Conservation (phyloP, 768 basidiomycete genomes). For the Mycena rebaudengoi region DNA sequence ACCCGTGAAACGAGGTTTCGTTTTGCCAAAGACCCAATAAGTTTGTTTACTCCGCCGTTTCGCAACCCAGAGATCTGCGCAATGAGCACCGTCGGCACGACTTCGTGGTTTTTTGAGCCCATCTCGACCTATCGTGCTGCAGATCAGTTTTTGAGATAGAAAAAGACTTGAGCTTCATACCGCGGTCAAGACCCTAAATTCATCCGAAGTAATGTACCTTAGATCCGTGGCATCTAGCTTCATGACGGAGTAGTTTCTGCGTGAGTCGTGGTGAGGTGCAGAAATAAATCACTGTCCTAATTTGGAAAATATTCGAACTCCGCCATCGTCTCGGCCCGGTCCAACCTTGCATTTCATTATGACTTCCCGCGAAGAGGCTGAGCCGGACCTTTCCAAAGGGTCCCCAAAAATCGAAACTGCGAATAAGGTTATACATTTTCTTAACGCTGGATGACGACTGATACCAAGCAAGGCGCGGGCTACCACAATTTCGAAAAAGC, state of each 20-base stretch:
- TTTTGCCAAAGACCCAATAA: slow-evolving; percentile 90
- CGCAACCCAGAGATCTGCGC: slow-evolving; percentile 93
- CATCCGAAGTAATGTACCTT: slow-evolving; percentile 89
- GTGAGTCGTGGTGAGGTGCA: neutral
- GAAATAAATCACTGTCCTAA: neutral
- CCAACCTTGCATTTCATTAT: no score
- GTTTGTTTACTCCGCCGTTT: slow-evolving; percentile 93
- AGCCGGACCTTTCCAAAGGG: slow-evolving; percentile 10
- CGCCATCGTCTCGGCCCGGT: neutral
- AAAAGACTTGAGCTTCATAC: slow-evolving; percentile 46
- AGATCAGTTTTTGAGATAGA: slow-evolving; percentile 7
- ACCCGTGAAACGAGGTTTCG: slow-evolving; percentile 89
- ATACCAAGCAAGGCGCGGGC: slow-evolving; percentile 21
- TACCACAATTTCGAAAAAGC: slow-evolving; percentile 21
- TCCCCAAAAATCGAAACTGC: slow-evolving; percentile 34
- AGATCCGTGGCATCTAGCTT: slow-evolving; percentile 95
- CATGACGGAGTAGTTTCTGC: slow-evolving; percentile 55
- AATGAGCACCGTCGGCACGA: slow-evolving; percentile 90
- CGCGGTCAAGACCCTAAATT: slow-evolving; percentile 96
- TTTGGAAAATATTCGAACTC: neutral
- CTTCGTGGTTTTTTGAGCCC: slow-evolving; percentile 97
- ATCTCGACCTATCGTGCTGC: slow-evolving; percentile 80
- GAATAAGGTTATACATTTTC: slow-evolving; percentile 42
- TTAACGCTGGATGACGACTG: neutral
- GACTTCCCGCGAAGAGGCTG: neutral